Percentiles rank a stretch among this genome's conserved stretches.
These are phyloP conservation scores for Zangia roseola DNA, from an alignment of 768 basidiomycete species.

Conservation along the genomic window DNA sequence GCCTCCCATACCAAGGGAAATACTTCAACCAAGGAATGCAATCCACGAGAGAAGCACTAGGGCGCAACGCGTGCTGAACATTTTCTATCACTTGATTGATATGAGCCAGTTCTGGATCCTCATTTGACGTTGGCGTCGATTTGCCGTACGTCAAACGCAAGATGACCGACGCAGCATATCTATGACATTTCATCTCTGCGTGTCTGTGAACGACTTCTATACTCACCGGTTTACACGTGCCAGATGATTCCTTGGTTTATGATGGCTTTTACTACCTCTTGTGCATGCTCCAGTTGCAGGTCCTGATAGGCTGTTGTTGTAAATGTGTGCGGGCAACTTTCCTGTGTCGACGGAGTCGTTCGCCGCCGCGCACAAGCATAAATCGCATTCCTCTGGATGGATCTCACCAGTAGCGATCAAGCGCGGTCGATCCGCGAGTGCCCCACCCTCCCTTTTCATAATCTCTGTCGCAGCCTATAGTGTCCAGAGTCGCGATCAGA, in stretches of 20 bases:
- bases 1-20: slow-evolving; percentile 48
- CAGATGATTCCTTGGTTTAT: slow-evolving; percentile 35
- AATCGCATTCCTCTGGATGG: slow-evolving; percentile 48
- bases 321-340: slow-evolving; percentile 51
- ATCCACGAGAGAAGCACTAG: slow-evolving; percentile 54
- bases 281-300: slow-evolving; percentile 38
- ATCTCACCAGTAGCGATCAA: slow-evolving; percentile 53
- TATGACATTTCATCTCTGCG: background rate
- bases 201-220: too few species aligned
- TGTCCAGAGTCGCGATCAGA: background rate
- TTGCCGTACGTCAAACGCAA: slow-evolving; percentile 26
- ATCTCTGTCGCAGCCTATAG: slow-evolving; percentile 52
- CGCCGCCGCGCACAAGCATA: slow-evolving; percentile 45
- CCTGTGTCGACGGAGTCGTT: slow-evolving; percentile 51
- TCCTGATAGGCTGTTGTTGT: slow-evolving; percentile 44
- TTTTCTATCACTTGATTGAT: slow-evolving; percentile 18
- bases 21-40: slow-evolving; percentile 45
- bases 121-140: slow-evolving; percentile 18
- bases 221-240: slow-evolving; percentile 48
- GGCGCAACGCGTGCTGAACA: slow-evolving; percentile 30
- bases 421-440: slow-evolving; percentile 47
- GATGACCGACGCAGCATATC: slow-evolving; percentile 25
- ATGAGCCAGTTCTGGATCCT: slow-evolving; percentile 22
- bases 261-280: slow-evolving; percentile 26
- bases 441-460: slow-evolving; percentile 56